Base-by-base conservation (phyloP, 768 basidiomycete species). In the Suillus lakei region DNA sequence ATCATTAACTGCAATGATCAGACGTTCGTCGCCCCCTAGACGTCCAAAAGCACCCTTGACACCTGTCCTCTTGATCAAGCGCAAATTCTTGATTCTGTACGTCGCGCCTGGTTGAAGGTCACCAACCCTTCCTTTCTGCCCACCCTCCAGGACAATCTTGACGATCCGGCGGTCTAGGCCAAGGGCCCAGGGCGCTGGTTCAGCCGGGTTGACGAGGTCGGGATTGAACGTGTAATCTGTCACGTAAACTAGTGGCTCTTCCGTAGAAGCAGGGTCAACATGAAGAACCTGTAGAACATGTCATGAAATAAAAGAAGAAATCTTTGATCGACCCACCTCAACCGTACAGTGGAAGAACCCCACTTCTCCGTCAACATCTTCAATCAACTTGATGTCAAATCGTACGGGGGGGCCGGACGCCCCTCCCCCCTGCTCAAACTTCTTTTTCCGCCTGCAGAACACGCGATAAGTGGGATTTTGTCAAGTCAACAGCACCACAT, bases 181-280 rank as follows among this genome's bases (percentile, higher is more conserved):
- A n/a, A 61, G 63, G 3, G 81, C 76, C 82, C 84, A 85, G 28
- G 75, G 70, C 58, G 77, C 74, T 4, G 66, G 61, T 32, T 68
- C 70, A 23, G 70, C 64, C 4, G 72, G 64, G n/a, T 73, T 66
- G 5, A 76, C 70, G 41, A 90, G 75, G 60, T 82, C 75, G 4
- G 80, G 68, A 61, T 88, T 82, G 4, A 76, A 71, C 2, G 89
- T 89, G 70, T 90, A 91, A 72, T 92, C 91, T 9, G 89, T 91
- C 38, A 88, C 84, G 66, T 84, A 88, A 44, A 91, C 73, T 58
- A 77, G 80, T 5, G 81, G 74, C 30, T 72, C 71, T 32, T 77
- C 73, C 36, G 72, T 68, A 21, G 77, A 69, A 51, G 79, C 76
- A 23, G 73, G 67, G 15, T 77, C 75, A 23, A 79, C 66, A 65